A percentile compares a stretch with the other conserved stretches of the same genome.
Evolutionary conservation across 2,329 filamentous ascomycete genomes (phyloP).

Genomic region (Diaporthe eres): DNA sequence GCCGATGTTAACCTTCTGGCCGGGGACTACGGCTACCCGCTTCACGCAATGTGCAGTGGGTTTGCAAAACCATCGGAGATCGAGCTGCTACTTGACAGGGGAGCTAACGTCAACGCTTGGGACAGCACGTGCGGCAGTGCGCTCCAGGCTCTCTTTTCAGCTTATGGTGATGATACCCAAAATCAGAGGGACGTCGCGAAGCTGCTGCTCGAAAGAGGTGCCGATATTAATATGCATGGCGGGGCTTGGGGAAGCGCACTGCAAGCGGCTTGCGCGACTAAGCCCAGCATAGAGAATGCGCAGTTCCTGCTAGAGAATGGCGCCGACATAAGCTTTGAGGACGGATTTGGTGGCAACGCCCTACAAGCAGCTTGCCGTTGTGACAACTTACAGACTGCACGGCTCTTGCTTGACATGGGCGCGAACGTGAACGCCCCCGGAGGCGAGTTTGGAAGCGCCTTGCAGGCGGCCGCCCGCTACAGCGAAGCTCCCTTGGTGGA

Average conservation of each 20-base stretch:
- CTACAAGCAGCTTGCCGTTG: too few relatives aligned
- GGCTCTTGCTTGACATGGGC: background rate
- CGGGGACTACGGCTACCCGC: too few relatives aligned
- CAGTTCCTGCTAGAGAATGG: background rate
- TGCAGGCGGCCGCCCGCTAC: background rate
- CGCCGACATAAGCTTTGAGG: background rate
- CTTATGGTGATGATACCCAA: too few relatives aligned
- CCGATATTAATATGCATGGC: background rate
- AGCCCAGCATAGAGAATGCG: background rate
- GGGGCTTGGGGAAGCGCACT: background rate
- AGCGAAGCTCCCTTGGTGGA: rapidly evolving
- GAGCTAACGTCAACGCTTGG: too few relatives aligned
- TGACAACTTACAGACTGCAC: background rate
- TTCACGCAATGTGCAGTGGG: too few relatives aligned
- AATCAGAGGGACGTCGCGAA: background rate
- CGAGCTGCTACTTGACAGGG: too few relatives aligned
- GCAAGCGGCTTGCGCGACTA: background rate
- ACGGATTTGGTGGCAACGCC: too few relatives aligned
- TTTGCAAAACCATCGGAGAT: too few relatives aligned
- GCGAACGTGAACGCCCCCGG: background rate
- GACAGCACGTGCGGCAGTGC: too few relatives aligned
- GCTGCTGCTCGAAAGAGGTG: background rate
- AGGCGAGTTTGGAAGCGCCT: background rate
- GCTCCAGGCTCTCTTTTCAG: too few relatives aligned
- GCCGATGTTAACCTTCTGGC: too few relatives aligned